phyloP scores from a whole-genome alignment of 2,329 filamentous ascomycete species.

The Rhinocladiella mackenziei region DNA sequence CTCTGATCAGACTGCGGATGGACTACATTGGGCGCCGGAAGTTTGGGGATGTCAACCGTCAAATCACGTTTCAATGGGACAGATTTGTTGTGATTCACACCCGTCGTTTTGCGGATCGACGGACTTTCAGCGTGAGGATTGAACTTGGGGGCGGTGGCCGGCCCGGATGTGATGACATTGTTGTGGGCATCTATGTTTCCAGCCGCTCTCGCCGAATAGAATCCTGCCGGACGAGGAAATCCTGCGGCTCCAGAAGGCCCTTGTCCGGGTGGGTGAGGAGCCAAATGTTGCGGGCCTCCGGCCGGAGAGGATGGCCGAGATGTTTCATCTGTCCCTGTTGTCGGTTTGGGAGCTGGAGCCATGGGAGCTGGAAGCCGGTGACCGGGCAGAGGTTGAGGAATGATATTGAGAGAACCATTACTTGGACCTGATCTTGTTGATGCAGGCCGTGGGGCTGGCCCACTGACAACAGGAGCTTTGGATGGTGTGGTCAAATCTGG shows the following conservation, averaged over 20 bases:
- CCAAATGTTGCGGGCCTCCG: slow-evolving; percentile 21
- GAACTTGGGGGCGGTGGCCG: slow-evolving; percentile 54
- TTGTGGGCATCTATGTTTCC: slow-evolving; percentile 53
- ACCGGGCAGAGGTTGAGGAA: slow-evolving; percentile 22
- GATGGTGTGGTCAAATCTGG: slow-evolving; percentile 22
- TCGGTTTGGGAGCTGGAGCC: slow-evolving; percentile 3
- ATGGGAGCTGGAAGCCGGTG: slow-evolving; percentile 12
- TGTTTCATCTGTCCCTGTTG: slow-evolving; percentile 2
- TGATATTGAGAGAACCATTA: slow-evolving; percentile 2
- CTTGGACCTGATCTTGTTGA: slow-evolving; percentile 1
- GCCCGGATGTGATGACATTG: slow-evolving; percentile 41
- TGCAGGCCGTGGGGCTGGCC: slow-evolving; percentile 1
- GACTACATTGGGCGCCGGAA: slow-evolving; percentile 16
- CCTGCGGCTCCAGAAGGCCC: not conserved
- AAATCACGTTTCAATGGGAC: slow-evolving; percentile 60
- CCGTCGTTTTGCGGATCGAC: slow-evolving; percentile 82
- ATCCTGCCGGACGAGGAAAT: slow-evolving; percentile 50
- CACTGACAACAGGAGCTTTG: slow-evolving; percentile 15
- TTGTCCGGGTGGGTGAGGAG: slow-evolving; percentile 7
- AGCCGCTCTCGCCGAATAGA: slow-evolving; percentile 68
- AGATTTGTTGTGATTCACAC: slow-evolving; percentile 75
- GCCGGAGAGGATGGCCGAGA: slow-evolving; percentile 24
- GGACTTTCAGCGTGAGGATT: slow-evolving; percentile 74
- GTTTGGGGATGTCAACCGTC: slow-evolving; percentile 32
- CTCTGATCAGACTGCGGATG: slow-evolving; percentile 19